These are phyloP conservation scores for Cercospora sesami DNA, from an alignment of 2,329 filamentous ascomycete genomes.

Conservation along the genomic window DNA sequence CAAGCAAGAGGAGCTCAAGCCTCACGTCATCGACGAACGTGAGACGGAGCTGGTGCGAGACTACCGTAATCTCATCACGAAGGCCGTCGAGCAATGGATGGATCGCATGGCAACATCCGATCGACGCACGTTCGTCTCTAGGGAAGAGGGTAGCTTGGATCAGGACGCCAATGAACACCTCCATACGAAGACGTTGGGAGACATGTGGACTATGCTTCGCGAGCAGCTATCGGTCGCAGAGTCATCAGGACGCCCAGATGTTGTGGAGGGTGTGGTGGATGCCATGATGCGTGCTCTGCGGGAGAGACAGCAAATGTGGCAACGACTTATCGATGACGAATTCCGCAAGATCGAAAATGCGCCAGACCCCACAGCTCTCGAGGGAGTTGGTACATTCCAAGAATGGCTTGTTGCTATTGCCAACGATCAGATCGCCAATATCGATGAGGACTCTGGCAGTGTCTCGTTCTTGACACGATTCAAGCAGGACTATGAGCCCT, in stretches of 20 bases:
- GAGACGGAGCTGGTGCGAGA: conserved; percentile 88
- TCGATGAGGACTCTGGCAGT: conserved; percentile 77
- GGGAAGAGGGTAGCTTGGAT: conserved; percentile 78
- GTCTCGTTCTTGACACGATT: conserved; percentile 84
- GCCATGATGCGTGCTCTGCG: conserved; percentile 90
- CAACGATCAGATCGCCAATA: conserved; percentile 97
- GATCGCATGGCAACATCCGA: conserved; percentile 85
- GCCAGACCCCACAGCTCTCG: conserved; percentile 59
- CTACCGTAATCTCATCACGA: conserved; percentile 93
- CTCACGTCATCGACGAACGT: conserved; percentile 86
- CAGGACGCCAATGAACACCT: conserved; percentile 87
- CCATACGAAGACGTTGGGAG: conserved; percentile 85
- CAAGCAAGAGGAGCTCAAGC: conserved; percentile 69
- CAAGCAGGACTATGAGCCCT: conserved; percentile 75
- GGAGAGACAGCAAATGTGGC: conserved; percentile 79
- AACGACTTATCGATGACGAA: conserved; percentile 85
- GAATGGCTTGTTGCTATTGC: conserved; percentile 97
- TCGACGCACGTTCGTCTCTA: conserved; percentile 74
- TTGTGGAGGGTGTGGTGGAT: conserved; percentile 92
- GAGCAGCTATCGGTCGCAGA: conserved; percentile 86
- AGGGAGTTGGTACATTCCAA: conserved; percentile 70
- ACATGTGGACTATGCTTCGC: conserved; percentile 96
- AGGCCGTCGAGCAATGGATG: conserved; percentile 96
- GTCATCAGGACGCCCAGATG: conserved; percentile 81
- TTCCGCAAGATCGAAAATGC: conserved; percentile 67